Evolutionary conservation across 176 grass and related monocot genomes (phyloP).

Genomic region (Eleusine coracana): DNA sequence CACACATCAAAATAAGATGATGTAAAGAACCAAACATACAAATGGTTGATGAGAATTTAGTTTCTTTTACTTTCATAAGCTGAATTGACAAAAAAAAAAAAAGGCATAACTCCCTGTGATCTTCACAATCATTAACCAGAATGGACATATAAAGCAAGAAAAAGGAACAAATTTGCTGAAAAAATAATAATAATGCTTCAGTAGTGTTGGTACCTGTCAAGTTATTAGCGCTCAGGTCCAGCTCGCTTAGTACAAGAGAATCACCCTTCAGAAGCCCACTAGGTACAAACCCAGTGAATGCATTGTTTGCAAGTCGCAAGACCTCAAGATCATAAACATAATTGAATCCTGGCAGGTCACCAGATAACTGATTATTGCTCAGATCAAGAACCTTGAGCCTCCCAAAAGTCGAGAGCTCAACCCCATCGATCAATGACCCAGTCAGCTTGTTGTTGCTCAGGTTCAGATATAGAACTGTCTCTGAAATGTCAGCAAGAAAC

Average conservation of each 20-base stretch:
- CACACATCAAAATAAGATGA: slow-evolving; percentile 10
- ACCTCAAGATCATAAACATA: slow-evolving; percentile 99
- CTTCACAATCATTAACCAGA: slow-evolving; percentile 13
- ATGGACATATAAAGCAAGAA: slow-evolving; percentile 17
- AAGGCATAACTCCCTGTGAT: not conserved
- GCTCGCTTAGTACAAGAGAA: slow-evolving; percentile 82
- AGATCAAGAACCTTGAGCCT: slow-evolving; percentile 94
- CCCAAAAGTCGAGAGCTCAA: slow-evolving; percentile 89
- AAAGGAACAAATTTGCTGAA: not conserved
- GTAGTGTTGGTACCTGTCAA: slow-evolving; percentile 66
- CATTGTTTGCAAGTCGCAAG: slow-evolving; percentile 81
- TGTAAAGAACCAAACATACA: not conserved
- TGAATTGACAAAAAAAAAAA: not conserved
- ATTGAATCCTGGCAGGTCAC: slow-evolving; percentile 97
- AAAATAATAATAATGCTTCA: not conserved
- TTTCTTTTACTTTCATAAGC: not conserved
- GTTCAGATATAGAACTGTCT: slow-evolving; percentile 83
- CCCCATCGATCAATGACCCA: slow-evolving; percentile 84
- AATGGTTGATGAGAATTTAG: not conserved
- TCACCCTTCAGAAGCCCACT: slow-evolving; percentile 93
- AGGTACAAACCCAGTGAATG: slow-evolving; percentile 87
- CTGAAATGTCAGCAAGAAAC: slow-evolving; percentile 87
- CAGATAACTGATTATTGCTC: slow-evolving; percentile 79
- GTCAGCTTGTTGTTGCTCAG: slow-evolving; percentile 84
- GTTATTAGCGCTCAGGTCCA: slow-evolving; percentile 94